Conservation (phyloP, 345 rosid species). For the Bruguiera parviflora region DNA sequence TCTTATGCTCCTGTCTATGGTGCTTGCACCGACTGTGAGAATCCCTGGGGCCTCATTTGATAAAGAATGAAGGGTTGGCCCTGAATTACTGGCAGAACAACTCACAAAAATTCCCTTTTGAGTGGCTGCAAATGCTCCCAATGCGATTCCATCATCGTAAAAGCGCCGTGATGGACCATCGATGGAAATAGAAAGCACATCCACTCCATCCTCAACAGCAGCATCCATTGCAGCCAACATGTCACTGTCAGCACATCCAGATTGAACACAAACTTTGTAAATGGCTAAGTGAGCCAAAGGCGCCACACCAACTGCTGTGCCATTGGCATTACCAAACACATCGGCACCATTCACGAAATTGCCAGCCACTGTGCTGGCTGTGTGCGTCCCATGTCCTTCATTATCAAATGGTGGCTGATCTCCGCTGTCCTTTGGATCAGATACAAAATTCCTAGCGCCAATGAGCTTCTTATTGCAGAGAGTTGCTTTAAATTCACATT, state of each 20-base stretch:
- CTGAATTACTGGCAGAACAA: slow-evolving; percentile 34
- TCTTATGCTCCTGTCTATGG: slow-evolving; percentile 28
- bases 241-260: slow-evolving; percentile 46
- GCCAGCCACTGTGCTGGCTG: slow-evolving; percentile 42
- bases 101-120: slow-evolving; percentile 34
- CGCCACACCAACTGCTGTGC: slow-evolving; percentile 69
- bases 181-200: slow-evolving; percentile 51
- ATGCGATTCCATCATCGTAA: slow-evolving; percentile 25
- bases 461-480: slow-evolving; percentile 28
- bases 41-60: slow-evolving; percentile 36
- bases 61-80: slow-evolving; percentile 27
- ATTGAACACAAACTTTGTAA: slow-evolving; percentile 55
- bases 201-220: slow-evolving; percentile 60
- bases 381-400: slow-evolving; percentile 24
- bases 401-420: slow-evolving; percentile 10
- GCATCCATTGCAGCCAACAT: slow-evolving; percentile 57
- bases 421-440: not conserved
- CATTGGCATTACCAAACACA: slow-evolving; percentile 44
- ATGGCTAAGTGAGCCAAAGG: slow-evolving; percentile 53
- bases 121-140: slow-evolving; percentile 36
- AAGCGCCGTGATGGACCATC: slow-evolving; percentile 31
- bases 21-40: slow-evolving; percentile 35
- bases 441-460: slow-evolving; percentile 20
- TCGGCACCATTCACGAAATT: slow-evolving; percentile 31
- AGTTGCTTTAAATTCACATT: slow-evolving; percentile 22